phyloP scores from a whole-genome alignment of 495 filamentous ascomycete genomes.

The Daldinia bambusicola region DNA sequence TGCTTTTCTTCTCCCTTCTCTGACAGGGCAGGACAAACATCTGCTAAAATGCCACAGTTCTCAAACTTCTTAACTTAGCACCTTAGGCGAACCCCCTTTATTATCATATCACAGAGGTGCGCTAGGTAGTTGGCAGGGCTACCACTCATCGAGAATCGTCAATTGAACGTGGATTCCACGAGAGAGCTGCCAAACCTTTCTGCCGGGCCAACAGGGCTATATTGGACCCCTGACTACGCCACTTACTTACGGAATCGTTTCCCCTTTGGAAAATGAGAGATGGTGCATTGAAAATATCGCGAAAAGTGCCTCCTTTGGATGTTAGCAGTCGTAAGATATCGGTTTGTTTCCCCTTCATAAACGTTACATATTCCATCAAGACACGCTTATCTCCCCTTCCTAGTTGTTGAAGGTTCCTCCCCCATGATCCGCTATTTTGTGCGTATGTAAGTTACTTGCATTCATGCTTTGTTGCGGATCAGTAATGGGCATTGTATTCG shows the following conservation, averaged over 20 bases:
- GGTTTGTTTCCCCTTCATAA: background rate
- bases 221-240: slow-evolving; percentile 24
- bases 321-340: background rate
- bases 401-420: background rate
- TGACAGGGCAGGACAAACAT: slow-evolving; percentile 16
- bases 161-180: slow-evolving; percentile 6
- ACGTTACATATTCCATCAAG: background rate
- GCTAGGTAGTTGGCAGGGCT: slow-evolving; percentile 34
- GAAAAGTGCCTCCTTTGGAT: slow-evolving; percentile 1
- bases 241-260: slow-evolving; percentile 31
- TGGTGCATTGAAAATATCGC: slow-evolving; percentile 14
- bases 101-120: slow-evolving; percentile 24
- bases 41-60: slow-evolving; percentile 2
- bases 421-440: slow-evolving; percentile 35
- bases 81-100: slow-evolving; percentile 34
- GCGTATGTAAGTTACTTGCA: slow-evolving; percentile 36
- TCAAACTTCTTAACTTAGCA: slow-evolving; percentile 7
- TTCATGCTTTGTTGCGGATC: slow-evolving; percentile 24
- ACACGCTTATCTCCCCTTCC: background rate
- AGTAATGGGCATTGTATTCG: slow-evolving; percentile 18
- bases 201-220: slow-evolving; percentile 28
- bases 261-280: slow-evolving; percentile 31
- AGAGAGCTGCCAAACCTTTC: slow-evolving; percentile 22
- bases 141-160: slow-evolving; percentile 12
- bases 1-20: slow-evolving; percentile 24